phyloP scores from a whole-genome alignment of 345 rosid genomes.

The Eucalyptus melliodora region DNA sequence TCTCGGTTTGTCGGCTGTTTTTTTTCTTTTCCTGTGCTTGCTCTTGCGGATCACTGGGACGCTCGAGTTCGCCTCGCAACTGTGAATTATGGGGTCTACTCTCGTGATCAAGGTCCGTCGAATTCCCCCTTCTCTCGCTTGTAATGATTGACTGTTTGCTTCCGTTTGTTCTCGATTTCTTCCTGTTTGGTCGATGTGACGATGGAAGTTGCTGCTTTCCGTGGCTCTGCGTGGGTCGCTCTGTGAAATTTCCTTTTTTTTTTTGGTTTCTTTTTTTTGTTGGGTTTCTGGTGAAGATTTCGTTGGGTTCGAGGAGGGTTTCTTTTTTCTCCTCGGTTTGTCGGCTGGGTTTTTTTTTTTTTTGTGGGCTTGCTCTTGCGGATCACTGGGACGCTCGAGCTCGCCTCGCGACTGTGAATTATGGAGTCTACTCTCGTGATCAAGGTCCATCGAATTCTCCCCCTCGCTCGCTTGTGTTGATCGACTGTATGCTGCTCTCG shows the following conservation, averaged over 20 bases:
- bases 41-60: conserved; percentile 6
- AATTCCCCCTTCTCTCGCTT: neutral
- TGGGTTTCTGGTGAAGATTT: neutral
- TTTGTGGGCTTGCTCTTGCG: neutral
- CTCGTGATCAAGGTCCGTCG: conserved; percentile 6
- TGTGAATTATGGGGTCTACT: neutral
- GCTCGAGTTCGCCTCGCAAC: neutral
- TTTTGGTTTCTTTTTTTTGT: no score
- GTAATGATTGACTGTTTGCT: neutral
- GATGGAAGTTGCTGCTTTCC: neutral
- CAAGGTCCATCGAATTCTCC: neutral
- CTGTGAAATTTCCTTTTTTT: neutral
- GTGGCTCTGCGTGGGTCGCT: neutral
- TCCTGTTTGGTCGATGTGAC: neutral
- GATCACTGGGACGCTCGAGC: conserved; percentile 1
- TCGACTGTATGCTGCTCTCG: neutral
- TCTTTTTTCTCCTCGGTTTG: neutral
- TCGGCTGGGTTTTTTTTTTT: neutral
- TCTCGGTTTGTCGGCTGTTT: neutral
- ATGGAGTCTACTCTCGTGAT: conserved; percentile 6
- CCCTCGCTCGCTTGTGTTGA: neutral
- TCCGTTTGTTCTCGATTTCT: neutral
- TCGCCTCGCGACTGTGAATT: neutral
- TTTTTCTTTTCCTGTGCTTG: neutral
- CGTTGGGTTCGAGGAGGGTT: neutral